These are phyloP conservation scores for Sclerotinia spermophila DNA, from an alignment of 2,329 filamentous ascomycete species.

Conservation along the genomic window DNA sequence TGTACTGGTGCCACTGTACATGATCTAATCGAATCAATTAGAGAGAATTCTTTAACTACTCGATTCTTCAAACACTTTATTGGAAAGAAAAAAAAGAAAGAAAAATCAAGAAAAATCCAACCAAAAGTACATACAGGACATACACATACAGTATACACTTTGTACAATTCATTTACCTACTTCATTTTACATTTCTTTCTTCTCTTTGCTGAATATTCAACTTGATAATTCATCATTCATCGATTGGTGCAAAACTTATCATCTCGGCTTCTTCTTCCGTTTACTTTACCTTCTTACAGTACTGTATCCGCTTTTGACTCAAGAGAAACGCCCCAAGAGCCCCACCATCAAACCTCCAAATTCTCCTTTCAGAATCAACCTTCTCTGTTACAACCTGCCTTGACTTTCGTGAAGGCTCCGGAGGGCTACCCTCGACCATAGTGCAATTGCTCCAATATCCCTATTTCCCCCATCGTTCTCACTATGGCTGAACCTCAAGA, in stretches of 20 bases:
- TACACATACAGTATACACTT: not conserved
- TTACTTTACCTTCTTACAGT: not conserved
- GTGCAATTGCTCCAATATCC: conserved; percentile 16
- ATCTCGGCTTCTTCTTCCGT: conserved; percentile 16
- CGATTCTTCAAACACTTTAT: conserved; percentile 1
- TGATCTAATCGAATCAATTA: not conserved
- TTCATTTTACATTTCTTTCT: not conserved
- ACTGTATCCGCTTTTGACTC: conserved; percentile 15
- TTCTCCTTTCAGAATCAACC: conserved; percentile 20
- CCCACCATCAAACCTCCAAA: conserved; percentile 22
- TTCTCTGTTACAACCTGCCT: conserved; percentile 10
- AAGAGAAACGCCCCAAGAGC: conserved; percentile 19
- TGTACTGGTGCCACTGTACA: not conserved
- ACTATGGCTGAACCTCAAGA: conserved; percentile 27
- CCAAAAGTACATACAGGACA: not conserved
- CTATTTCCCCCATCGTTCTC: conserved; percentile 6
- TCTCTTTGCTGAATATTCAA: not conserved
- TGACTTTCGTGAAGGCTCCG: conserved; percentile 19
- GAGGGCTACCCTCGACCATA: conserved; percentile 18
- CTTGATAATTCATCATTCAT: not conserved
- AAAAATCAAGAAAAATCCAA: too few relatives aligned
- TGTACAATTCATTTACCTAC: not conserved
- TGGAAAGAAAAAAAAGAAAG: too few relatives aligned
- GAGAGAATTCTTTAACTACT: not conserved
- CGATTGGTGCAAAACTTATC: conserved; percentile 11